Evolutionary conservation across 352 stramenopile genomes (phyloP).

Genomic region (Peronospora farinosa): DNA sequence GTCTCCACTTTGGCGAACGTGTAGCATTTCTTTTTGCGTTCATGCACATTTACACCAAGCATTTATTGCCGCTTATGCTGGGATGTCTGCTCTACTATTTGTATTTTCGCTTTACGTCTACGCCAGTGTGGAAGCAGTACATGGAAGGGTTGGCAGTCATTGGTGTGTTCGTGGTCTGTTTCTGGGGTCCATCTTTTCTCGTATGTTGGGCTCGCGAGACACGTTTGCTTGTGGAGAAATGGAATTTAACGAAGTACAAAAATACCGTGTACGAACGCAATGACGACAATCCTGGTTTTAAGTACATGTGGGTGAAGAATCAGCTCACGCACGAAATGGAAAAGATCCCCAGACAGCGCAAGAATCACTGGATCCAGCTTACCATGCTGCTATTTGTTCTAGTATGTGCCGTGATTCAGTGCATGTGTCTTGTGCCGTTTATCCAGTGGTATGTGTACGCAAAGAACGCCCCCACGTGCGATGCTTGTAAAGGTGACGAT

Average conservation of each 20-base stretch:
- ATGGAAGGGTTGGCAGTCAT: slow-evolving; percentile 61
- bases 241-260: slow-evolving; percentile 87
- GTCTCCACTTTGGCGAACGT: slow-evolving; percentile 81
- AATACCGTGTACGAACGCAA: slow-evolving; percentile 84
- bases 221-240: slow-evolving; percentile 83
- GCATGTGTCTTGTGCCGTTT: slow-evolving; percentile 77
- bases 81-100: slow-evolving; percentile 74
- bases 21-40: slow-evolving; percentile 87
- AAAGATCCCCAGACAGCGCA: slow-evolving; percentile 76
- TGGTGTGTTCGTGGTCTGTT: slow-evolving; percentile 64
- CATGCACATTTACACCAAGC: slow-evolving; percentile 89
- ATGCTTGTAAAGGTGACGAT: slow-evolving; percentile 43
- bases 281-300: slow-evolving; percentile 78
- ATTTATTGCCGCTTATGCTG: slow-evolving; percentile 62
- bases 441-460: slow-evolving; percentile 88
- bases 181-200: slow-evolving; percentile 79
- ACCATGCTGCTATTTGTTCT: slow-evolving; percentile 85
- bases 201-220: slow-evolving; percentile 84
- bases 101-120: slow-evolving; percentile 54
- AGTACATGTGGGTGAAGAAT: slow-evolving; percentile 85
- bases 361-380: slow-evolving; percentile 80
- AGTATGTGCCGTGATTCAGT: slow-evolving; percentile 68
- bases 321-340: slow-evolving; percentile 85
- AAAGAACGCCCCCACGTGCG: slow-evolving; percentile 75
- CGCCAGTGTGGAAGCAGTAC: slow-evolving; percentile 64